Evolutionary conservation across 306 rosid genomes (phyloP), one percentile per base, ranked within the genome.

Genomic region (Senna siamea): DNA sequence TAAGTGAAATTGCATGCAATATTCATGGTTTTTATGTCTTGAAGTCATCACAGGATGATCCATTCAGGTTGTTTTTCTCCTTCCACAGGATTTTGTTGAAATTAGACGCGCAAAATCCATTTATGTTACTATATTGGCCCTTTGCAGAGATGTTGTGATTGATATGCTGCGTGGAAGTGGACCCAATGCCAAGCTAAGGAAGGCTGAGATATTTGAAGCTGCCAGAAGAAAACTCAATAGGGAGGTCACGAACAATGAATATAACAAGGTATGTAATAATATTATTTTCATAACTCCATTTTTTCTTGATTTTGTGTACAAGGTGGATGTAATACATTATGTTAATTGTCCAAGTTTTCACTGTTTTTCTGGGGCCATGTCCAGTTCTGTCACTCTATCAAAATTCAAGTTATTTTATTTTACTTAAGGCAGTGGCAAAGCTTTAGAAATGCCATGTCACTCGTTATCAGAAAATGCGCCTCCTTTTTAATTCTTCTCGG

Each of bases 81-180:
- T 34, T 50, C 22, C 43, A 35, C 52, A 26, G 30, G 30, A 26
- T 26, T 1, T 26, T 26, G 30, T 26, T 26, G 30, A 26, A 26
- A 26, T 26, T 26, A 26, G 30, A 26, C 2, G 48, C 26, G 40
- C 18, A 17, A 20, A 48, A 68, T 23, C 57, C 57, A 51, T 80
- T 64, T 79, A 41, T 19, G 7, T 22, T 28, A 63, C 11, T 73
- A 50, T 62, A 22, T 56, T 82, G 79, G 64, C 61, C 43, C 68
- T 54, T n/a, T 85, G 84, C 88, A 89, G 99, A 84, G 87, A 86
- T 74, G 88, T 94, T 55, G 96, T 94, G 12, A 87, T 94, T 54
- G 85, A 85, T 55, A 83, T 92, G 86, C 87, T 92, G 69, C 82
- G 86, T 40, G 88, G 86, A 73, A 81, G 77, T 43, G 91, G 87